phyloP scores from a whole-genome alignment of 1,284 basidiomycete genomes.

The Hemileia vastatrix region DNA sequence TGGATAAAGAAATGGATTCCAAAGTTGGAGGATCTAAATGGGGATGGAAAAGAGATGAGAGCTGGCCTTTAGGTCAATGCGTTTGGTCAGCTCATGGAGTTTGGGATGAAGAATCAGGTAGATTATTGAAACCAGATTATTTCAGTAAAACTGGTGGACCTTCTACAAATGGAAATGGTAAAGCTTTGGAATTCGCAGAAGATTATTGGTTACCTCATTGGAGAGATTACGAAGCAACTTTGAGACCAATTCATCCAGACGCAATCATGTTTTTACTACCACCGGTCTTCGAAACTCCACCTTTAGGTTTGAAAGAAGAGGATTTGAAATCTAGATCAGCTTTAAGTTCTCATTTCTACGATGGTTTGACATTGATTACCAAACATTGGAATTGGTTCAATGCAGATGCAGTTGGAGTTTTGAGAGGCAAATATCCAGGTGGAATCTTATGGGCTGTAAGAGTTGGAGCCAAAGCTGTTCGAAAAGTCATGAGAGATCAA shows the following conservation, averaged over 20 bases:
- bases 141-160: constrained; percentile 50
- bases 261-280: constrained; percentile 84
- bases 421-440: constrained; percentile 71
- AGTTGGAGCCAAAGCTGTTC: constrained; percentile 70
- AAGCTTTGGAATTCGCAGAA: constrained; percentile 62
- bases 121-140: constrained; percentile 65
- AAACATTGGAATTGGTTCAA: constrained; percentile 74
- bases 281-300: constrained; percentile 75
- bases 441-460: constrained; percentile 50
- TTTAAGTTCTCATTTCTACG: constrained; percentile 84
- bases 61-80: constrained; percentile 76
- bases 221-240: constrained; percentile 55
- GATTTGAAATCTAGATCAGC: constrained; percentile 62
- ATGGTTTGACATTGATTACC: constrained; percentile 60
- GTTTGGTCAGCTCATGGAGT: constrained; percentile 84
- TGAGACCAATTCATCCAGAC: constrained; percentile 66
- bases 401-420: constrained; percentile 55
- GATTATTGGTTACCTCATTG: constrained; percentile 79
- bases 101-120: constrained; percentile 66
- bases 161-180: constrained; percentile 41
- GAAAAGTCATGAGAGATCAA: constrained; percentile 71
- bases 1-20: constrained; percentile 30
- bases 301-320: constrained; percentile 51
- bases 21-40: constrained; percentile 51
- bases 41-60: constrained; percentile 67